Evolutionary conservation across 2,329 filamentous ascomycete genomes (phyloP), one percentile per base, ranked within the genome.

Genomic region (Chaetothyriales sp.): DNA sequence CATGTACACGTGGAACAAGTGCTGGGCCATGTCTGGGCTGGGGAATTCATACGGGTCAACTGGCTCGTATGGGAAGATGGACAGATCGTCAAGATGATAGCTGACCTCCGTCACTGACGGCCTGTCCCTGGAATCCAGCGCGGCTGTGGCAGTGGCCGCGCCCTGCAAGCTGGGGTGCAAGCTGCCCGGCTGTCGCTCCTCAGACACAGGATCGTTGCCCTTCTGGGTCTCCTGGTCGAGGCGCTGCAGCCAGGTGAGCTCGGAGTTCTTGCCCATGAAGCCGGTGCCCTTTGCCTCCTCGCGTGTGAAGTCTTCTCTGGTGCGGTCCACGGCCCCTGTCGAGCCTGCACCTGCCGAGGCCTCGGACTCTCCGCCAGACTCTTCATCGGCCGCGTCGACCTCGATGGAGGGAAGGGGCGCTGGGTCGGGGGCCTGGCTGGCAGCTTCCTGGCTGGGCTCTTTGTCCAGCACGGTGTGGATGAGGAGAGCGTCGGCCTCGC

Each of bases 241-340:
- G 39, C 66, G 63, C 53, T 71, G 68, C 57, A 71, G 64, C 70
- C 70, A 72, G 12, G 65, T 70, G 12, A 70, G 57, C 49, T 71
- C 69, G 0, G 69, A 72, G 43, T 69, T 70, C 52, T 71, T 71
- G 2, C 70, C 70, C 61, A 70, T 67, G 53, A 66, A 72, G 1
- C 68, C 67, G 1, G 66, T 70, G 6, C 65, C 63, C 49, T 66
- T 58, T 1, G 65, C 61, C 43, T 61, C 54, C 53, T 65, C 63
- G 44, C 66, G 63, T 18, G 69, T 68, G 46, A 70, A 58, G 45
- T 72, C 70, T 55, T 71, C 68, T 46, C 70, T 65, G 12, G 70
- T 66, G n/a, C 66, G 63, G 53, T 72, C 70, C 19, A 70, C 66
- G 4, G 68, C 67, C 42, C 70, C 68, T 26, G 70, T 63, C 1